A percentile compares a stretch with the other conserved stretches of the same genome.
These are phyloP conservation scores for Tritrichomonas foetus DNA, from an alignment of 208 protist genomes.

Conservation along the genomic window DNA sequence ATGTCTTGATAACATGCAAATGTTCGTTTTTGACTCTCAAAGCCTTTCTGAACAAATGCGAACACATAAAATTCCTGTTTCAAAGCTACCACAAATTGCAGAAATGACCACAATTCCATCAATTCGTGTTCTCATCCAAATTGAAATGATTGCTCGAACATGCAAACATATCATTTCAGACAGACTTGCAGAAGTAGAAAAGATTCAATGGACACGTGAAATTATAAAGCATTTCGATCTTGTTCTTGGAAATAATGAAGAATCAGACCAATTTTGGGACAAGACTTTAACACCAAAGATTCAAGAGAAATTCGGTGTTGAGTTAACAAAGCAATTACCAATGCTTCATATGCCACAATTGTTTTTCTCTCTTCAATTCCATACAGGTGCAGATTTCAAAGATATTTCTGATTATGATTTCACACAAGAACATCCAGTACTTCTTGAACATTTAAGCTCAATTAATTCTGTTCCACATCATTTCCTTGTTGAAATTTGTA, in stretches of 20 bases:
- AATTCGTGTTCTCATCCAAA: neutral
- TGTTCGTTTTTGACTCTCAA: constrained; percentile 38
- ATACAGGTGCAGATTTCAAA: constrained; percentile 19
- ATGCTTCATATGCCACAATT: neutral
- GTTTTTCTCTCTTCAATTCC: constrained; percentile 16
- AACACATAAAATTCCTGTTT: neutral
- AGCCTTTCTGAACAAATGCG: neutral
- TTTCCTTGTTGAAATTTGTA: neutral
- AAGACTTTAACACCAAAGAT: neutral
- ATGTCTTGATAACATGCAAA: neutral
- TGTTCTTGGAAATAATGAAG: neutral
- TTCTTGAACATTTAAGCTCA: neutral
- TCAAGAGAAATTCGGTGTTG: neutral
- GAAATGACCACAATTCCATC: neutral
- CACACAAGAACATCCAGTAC: neutral
- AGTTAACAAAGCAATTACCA: neutral
- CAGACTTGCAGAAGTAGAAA: neutral
- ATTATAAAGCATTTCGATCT: neutral
- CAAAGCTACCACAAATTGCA: neutral
- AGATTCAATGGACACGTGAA: neutral
- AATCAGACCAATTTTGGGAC: neutral
- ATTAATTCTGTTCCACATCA: constrained; percentile 29
- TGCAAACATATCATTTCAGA: neutral
- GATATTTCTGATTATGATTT: neutral
- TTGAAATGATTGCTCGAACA: constrained; percentile 3